These are phyloP conservation scores for Cladophialophora carrionii DNA, from an alignment of 2,329 filamentous ascomycete genomes.

Conservation along the genomic window DNA sequence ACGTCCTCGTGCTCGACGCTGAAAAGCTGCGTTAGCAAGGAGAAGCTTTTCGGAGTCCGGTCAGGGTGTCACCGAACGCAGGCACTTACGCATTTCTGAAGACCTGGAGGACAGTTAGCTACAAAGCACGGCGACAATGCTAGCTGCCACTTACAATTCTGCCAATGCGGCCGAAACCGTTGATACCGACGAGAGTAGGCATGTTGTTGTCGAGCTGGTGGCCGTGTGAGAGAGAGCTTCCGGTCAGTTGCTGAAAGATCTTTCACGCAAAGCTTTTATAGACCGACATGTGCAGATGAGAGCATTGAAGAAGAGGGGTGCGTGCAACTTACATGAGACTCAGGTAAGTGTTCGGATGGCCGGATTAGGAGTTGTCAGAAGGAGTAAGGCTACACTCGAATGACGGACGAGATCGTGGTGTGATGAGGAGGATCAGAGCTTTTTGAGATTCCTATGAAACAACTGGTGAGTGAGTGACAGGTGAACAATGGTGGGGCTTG, in stretches of 20 bases:
- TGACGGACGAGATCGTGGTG: constrained; percentile 25
- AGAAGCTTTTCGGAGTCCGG: constrained; percentile 36
- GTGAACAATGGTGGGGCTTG: constrained; percentile 33
- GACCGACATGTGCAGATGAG: constrained; percentile 7
- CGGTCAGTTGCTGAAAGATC: constrained; percentile 20
- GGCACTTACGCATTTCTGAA: constrained; percentile 87
- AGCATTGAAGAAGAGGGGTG: neutral
- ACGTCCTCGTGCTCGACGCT: constrained; percentile 84
- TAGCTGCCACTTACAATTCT: constrained; percentile 67
- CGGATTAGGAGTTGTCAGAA: constrained; percentile 9
- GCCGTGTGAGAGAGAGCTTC: constrained; percentile 19
- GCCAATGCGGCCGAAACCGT: constrained; percentile 99
- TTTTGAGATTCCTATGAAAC: constrained; percentile 30
- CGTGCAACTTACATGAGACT: constrained; percentile 18
- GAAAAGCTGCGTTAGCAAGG: constrained; percentile 26
- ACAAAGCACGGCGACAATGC: constrained; percentile 15
- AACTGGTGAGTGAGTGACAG: constrained; percentile 32
- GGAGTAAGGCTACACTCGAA: constrained; percentile 20
- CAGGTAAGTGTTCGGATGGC: constrained; percentile 10
- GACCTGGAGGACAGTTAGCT: constrained; percentile 57
- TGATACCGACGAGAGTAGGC: constrained; percentile 86
- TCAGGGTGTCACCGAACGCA: constrained; percentile 10
- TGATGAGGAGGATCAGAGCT: constrained; percentile 33
- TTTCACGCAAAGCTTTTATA: constrained; percentile 19
- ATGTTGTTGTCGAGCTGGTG: constrained; percentile 47